Percentiles rank a stretch among this genome's conserved stretches.
phyloP scores from a whole-genome alignment of 2,329 filamentous ascomycete genomes.

The Pseudopyricularia javanii region DNA sequence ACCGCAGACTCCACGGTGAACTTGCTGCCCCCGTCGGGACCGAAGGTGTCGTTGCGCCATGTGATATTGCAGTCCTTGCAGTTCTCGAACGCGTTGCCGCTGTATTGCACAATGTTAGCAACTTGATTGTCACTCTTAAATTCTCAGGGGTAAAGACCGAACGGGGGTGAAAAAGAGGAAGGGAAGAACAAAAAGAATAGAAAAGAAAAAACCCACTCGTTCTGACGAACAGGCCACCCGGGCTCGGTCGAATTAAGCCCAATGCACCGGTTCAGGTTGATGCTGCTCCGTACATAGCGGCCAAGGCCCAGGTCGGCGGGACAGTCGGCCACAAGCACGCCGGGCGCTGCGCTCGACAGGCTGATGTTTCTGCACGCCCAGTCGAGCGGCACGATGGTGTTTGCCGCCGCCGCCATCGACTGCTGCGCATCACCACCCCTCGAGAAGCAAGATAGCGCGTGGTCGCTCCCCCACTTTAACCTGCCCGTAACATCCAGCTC shows the following conservation, averaged over 20 bases:
- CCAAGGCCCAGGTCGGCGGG: not conserved
- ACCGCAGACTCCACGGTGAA: not conserved
- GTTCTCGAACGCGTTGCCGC: slow-evolving; percentile 1
- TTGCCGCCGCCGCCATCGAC: not conserved
- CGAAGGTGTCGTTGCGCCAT: not conserved
- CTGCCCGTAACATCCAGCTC: not conserved
- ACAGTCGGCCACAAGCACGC: not conserved
- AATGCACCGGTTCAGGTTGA: not conserved
- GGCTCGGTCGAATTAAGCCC: not conserved
- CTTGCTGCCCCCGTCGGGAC: not conserved
- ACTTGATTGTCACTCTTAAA: too few relatives aligned
- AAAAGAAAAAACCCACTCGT: not conserved
- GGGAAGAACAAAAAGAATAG: not conserved
- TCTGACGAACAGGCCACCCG: not conserved
- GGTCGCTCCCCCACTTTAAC: not conserved
- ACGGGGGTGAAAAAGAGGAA: not conserved
- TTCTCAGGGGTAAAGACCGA: not conserved
- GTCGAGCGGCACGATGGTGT: not conserved
- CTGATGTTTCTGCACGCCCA: not conserved
- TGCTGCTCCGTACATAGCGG: not conserved
- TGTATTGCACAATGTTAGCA: not conserved
- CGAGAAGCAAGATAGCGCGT: not conserved
- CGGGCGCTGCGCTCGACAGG: not conserved
- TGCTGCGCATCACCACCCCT: too few relatives aligned
- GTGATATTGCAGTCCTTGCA: not conserved